Evolutionary conservation across 2,329 filamentous ascomycete genomes (phyloP).

Genomic region (Clonostachys rosea): DNA sequence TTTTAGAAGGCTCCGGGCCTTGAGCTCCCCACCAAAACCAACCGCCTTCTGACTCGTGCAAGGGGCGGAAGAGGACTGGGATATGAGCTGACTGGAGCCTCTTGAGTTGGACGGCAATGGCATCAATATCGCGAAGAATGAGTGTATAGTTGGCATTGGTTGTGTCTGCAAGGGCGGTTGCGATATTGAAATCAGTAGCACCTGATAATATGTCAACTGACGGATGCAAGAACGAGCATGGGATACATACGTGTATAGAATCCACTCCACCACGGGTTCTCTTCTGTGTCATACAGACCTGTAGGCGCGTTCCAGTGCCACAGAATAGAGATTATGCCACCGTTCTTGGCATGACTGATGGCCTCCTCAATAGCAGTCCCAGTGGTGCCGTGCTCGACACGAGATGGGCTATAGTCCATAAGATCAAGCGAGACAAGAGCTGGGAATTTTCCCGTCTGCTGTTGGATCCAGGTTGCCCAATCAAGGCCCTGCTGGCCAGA

Average conservation of each 20-base stretch:
- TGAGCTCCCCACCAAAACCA: constrained; percentile 51
- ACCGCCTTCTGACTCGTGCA: constrained; percentile 43
- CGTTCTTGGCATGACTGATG: constrained; percentile 32
- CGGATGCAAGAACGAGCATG: too few relatives aligned
- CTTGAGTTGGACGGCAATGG: constrained; percentile 39
- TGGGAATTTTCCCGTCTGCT: constrained; percentile 39
- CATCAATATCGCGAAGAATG: constrained; percentile 39
- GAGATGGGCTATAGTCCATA: constrained; percentile 44
- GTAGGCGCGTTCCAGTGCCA: constrained; percentile 46
- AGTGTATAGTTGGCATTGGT: constrained; percentile 40
- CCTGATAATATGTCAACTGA: too few relatives aligned
- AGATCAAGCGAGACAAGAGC: constrained; percentile 39
- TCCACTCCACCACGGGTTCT: constrained; percentile 38
- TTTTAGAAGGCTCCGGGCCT: constrained; percentile 36
- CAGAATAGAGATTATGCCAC: constrained; percentile 38
- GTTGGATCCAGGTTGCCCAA: constrained; percentile 33
- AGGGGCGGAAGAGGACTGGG: constrained; percentile 38
- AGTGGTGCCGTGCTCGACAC: constrained; percentile 30
- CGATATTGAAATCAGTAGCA: constrained; percentile 42
- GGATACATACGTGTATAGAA: constrained; percentile 33
- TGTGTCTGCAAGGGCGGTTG: constrained; percentile 30
- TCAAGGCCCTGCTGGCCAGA: constrained; percentile 41
- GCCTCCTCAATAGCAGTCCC: constrained; percentile 39
- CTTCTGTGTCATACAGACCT: constrained; percentile 36
- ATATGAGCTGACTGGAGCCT: constrained; percentile 34